A percentile compares a stretch with the other conserved stretches of the same genome.
These are phyloP conservation scores for Microsporum ferrugineum DNA, from an alignment of 2,329 filamentous ascomycete species.

Conservation along the genomic window DNA sequence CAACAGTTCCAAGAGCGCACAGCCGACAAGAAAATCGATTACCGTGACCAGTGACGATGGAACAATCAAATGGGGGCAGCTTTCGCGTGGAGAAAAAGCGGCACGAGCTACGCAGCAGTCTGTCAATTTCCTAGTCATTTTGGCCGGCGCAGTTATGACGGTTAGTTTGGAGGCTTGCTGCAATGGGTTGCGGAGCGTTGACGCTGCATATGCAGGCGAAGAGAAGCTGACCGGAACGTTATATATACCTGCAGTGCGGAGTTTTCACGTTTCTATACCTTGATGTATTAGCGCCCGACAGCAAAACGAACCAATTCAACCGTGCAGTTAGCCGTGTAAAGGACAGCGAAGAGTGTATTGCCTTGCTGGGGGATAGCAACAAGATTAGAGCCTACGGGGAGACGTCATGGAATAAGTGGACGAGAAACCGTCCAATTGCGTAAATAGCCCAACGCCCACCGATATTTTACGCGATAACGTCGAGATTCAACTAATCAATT, in stretches of 20 bases:
- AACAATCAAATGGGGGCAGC: conserved; percentile 64
- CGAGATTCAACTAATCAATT: conserved; percentile 4
- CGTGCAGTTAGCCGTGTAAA: conserved; percentile 70
- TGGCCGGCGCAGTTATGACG: conserved; percentile 64
- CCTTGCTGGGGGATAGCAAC: conserved; percentile 61
- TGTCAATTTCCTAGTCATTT: conserved; percentile 71
- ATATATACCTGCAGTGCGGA: conserved; percentile 48
- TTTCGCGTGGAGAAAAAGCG: conserved; percentile 66
- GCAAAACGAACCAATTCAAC: conserved; percentile 81
- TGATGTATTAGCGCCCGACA: conserved; percentile 74
- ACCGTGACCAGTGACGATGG: conserved; percentile 83
- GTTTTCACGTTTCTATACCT: conserved; percentile 67
- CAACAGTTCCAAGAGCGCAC: conserved; percentile 19
- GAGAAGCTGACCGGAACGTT: background rate
- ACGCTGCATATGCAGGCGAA: background rate
- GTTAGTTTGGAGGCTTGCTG: conserved; percentile 36
- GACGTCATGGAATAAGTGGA: conserved; percentile 70
- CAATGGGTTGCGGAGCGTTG: background rate
- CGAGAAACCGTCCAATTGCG: conserved; percentile 48
- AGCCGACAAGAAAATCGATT: conserved; percentile 54
- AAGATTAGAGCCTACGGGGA: conserved; percentile 76
- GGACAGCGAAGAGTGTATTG: conserved; percentile 56
- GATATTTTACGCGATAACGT: background rate
- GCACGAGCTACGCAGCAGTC: conserved; percentile 80
- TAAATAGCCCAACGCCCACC: conserved; percentile 16